These are phyloP conservation scores for Saccharomycopsis selenospora DNA, from an alignment of 805 yeast species.

Conservation along the genomic window DNA sequence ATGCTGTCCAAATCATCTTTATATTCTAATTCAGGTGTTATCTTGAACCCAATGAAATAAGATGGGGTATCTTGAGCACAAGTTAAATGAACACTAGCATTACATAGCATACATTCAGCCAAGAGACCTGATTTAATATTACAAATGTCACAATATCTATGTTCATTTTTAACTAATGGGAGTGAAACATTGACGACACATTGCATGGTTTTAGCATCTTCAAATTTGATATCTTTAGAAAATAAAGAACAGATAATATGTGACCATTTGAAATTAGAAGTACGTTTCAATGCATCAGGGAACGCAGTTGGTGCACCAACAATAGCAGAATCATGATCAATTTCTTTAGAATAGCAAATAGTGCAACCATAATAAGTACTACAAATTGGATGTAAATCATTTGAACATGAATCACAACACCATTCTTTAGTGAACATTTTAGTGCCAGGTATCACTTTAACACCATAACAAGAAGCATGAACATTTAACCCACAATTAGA, in stretches of 20 bases:
- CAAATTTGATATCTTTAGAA: constrained; percentile 38
- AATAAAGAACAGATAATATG: constrained; percentile 69
- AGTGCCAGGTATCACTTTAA: constrained; percentile 22
- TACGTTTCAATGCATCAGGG: constrained; percentile 67
- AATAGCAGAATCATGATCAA: constrained; percentile 39
- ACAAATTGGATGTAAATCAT: constrained; percentile 53
- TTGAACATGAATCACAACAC: constrained; percentile 77
- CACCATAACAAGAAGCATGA: constrained; percentile 68
- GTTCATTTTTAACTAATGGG: constrained; percentile 28
- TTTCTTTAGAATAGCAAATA: constrained; percentile 54
- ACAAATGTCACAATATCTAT: constrained; percentile 40
- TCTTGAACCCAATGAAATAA: constrained; percentile 48
- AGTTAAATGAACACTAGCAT: constrained; percentile 39
- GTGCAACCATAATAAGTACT: constrained; percentile 55
- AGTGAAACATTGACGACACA: constrained; percentile 30
- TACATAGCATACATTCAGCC: constrained; percentile 40
- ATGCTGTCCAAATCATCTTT: neutral
- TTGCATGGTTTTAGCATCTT: constrained; percentile 36
- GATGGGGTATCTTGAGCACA: constrained; percentile 48
- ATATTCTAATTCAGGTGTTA: constrained; percentile 13
- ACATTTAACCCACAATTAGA: constrained; percentile 59
- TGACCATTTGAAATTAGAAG: constrained; percentile 64
- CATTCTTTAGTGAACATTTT: constrained; percentile 35
- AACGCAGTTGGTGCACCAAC: constrained; percentile 34
- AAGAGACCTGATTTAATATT: constrained; percentile 43